Base-by-base conservation (phyloP, 129 eudicot genomes). In the Helichrysum umbraculigerum region DNA sequence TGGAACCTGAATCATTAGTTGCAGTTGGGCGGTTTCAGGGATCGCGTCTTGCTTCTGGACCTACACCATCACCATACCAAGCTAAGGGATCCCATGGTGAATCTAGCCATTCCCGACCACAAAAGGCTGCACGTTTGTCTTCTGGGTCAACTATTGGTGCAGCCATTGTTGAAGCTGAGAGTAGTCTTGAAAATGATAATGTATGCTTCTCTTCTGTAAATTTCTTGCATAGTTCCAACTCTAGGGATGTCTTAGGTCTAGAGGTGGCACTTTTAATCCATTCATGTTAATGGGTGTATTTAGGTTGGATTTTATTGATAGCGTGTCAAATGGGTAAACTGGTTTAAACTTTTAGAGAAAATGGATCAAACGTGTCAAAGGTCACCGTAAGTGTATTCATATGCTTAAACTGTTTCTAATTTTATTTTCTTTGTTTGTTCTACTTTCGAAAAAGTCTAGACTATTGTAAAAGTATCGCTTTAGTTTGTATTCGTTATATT, bases 1-100 rank as follows among this genome's bases (percentile, higher is more conserved):
- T 81, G 35, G 79, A 73, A 44, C 99, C 93, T 32, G 96, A 89
- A 22, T 85, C 90, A 20, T 68, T 94, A 72, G 99, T 94, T 71
- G 92, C 99, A 20, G 97, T 94, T 77, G 81, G 89, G 39, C 91
- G 92, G 22, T 94, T 88, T 85, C 96, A 87, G 59, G 99, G 97
- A 67, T 94, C 99, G n/a, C 96, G 94, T 50, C 99, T 94, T 83
- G 97, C 99, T 80, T 91, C 97, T 52, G 96, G 89, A 54, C 92
- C 88, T 72, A 70, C 94, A 32, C 91, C 89, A 29, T 87, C 96
- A 81, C 99, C 99, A 37, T 94, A 78, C 74, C 91, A 89, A 61
- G 79, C 81, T 52, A 76, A 81, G 68, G 90, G 77, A 25, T 28
- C 68, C 68, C n/a, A 63, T 63, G 83, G 78, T 61, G 74, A 76